Base-by-base conservation (phyloP, 2,329 filamentous ascomycete genomes). In the Colletotrichum costaricense region DNA sequence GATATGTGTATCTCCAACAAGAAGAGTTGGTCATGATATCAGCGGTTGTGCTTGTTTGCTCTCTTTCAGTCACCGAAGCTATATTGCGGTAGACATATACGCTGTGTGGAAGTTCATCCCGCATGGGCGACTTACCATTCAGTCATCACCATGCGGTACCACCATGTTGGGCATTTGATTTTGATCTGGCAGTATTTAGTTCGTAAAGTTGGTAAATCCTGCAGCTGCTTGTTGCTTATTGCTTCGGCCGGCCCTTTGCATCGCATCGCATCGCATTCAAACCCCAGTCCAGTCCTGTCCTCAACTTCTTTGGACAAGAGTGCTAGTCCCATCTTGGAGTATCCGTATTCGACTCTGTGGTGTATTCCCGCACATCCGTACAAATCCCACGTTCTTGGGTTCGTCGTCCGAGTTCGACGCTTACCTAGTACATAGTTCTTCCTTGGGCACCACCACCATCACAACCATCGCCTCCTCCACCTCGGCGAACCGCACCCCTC, bases 101-200 rank as follows among this genome's bases (percentile, higher is more conserved):
- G 24, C 6, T n/a, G 56, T 9, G 58, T 60, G 58, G 33, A 35
- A 60, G 38, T 33, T 33, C 58, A 24, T 22, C 8, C 30, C 19
- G 58, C 35, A 46, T 46, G 35, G 42, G 22, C 16, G 35, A 24
- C 58, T 24, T 46, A 26, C 14, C 52, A 42, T 52, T 64, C 38
- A 60, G n/a, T 67, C 63, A 57, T 71, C 57, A 71, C 69, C 60
- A 56, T 71, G 46, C 68, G 63, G 30, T 71, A 42, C 67, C 49
- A 33, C 46, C 26, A 63, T 63, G 60, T 38, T 38, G 55, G 30
- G 30, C 35, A 35, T 55, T 38, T 33, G 38, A 11, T 57, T 67
- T 46, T 16, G 60, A 7, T 35, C 60, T 26, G 35, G 58, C 19
- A 26, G 59, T 22, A 24, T 60, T 6, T 56, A 26, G 22, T 60